These are phyloP conservation scores for Saxophila tyrrhenica DNA, from an alignment of 495 filamentous ascomycete genomes.

Conservation along the genomic window DNA sequence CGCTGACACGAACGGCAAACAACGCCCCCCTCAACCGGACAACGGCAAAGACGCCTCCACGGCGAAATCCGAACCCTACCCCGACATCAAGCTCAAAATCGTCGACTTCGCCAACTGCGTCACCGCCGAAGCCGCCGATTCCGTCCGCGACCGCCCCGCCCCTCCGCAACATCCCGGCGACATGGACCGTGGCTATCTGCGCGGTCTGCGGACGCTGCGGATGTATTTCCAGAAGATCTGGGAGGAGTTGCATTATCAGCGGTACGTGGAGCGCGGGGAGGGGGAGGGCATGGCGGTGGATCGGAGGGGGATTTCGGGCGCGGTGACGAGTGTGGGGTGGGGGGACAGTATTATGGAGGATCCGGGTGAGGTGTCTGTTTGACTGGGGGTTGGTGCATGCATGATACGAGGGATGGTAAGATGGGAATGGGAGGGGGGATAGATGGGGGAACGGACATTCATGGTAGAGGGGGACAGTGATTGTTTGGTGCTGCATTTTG, in stretches of 20 bases:
- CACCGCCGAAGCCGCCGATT: constrained; percentile 57
- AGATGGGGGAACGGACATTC: neutral
- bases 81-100: constrained; percentile 81
- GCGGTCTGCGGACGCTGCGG: constrained; percentile 66
- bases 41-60: constrained; percentile 38
- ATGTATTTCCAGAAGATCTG: constrained; percentile 84
- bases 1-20: constrained; percentile 19
- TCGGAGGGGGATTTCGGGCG: constrained; percentile 23
- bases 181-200: constrained; percentile 80
- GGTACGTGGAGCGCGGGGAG: constrained; percentile 33
- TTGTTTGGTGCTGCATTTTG: constrained; percentile 4
- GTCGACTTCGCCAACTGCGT: constrained; percentile 98
- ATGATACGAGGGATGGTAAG: neutral
- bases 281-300: constrained; percentile 27
- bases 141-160: constrained; percentile 46
- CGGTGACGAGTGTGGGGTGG: constrained; percentile 20
- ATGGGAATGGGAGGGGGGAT: no score
- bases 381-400: neutral
- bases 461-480: neutral
- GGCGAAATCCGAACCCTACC: constrained; percentile 2
- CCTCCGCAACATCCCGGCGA: constrained; percentile 71
- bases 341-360: constrained; percentile 24
- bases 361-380: constrained; percentile 24
- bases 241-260: constrained; percentile 58
- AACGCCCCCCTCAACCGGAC: constrained; percentile 36